Evolutionary conservation across 2,329 filamentous ascomycete species (phyloP), one percentile per base, ranked within the genome.

Genomic region (Tolypocladium ophioglossoides): DNA sequence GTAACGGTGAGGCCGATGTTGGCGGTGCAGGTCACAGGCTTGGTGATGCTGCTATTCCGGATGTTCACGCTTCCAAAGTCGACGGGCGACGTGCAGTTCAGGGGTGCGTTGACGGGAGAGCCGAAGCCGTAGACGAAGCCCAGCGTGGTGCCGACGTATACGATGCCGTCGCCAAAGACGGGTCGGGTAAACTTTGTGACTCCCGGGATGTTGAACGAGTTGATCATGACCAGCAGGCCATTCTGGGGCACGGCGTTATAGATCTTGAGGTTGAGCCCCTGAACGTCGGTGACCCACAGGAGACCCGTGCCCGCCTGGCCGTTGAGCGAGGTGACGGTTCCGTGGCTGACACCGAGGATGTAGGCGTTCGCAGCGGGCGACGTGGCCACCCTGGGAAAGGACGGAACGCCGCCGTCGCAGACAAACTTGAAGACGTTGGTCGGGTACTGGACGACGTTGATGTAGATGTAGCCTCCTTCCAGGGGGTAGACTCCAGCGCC

Each of bases 401-500:
- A 71, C 0, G 79, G 75, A 11, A 76, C 70, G 4, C 78, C 79
- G 24, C 67, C 66, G 56, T 72, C 68, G 62, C 78, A 82, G 2
- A 75, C 74, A 62, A 83, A 83, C 58, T 82, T 78, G 71, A 82
- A 83, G 20, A 80, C 77, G 51, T 78, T 73, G 0, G 78, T 78
- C 16, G 75, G 72, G 59, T 77, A 78, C 59, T 77, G 72, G 52
- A 82, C 80, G 6, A 81, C 66, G 14, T 74, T 74, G 60, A 76
- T 74, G 62, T 76, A 77, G 40, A 77, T 68, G 56, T 76, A 78
- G 0, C 75, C 75, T 2, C 75, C 75, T 30, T 78, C 74, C 0
- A 76, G 61, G 0, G 75, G 75, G 56, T 76, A 77, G 1, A 75
- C 74, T 12, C 74, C 75, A 5, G 71, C 70, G 1, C 74, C 75